Conservation (phyloP, 78 protist genomes). For the Mantamonas sphyraenae region DNA sequence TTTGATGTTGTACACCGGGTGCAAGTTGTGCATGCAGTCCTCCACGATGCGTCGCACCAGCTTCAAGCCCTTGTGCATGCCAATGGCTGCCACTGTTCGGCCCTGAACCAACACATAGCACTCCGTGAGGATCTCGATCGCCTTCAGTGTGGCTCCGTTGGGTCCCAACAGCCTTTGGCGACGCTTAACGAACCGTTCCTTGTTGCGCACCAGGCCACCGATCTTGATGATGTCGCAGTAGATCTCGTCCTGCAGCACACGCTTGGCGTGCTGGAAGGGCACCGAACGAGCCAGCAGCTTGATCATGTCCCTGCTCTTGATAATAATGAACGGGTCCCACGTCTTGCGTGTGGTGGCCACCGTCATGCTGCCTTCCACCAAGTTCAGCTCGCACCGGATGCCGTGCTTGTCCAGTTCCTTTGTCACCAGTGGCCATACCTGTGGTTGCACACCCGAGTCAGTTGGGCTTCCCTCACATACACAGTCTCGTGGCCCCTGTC, state of each 20-base stretch:
- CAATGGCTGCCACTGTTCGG: constrained; percentile 92
- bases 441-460: no score
- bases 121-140: constrained; percentile 84
- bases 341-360: constrained; percentile 90
- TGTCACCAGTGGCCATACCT: constrained; percentile 73
- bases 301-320: constrained; percentile 88
- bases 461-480: constrained; percentile 14
- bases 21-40: constrained; percentile 96
- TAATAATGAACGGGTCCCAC: constrained; percentile 94
- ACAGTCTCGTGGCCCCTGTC: no score
- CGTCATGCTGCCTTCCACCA: constrained; percentile 92
- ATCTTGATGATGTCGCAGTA: constrained; percentile 91
- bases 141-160: constrained; percentile 90
- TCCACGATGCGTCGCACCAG: constrained; percentile 75
- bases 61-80: constrained; percentile 73
- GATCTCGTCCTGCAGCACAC: constrained; percentile 54
- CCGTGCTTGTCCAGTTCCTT: constrained; percentile 47
- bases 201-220: constrained; percentile 40
- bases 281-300: constrained; percentile 85
- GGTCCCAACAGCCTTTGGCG: constrained; percentile 97
- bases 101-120: constrained; percentile 96
- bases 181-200: constrained; percentile 90
- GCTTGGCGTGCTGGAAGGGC: constrained; percentile 59
- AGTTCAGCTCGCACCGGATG: constrained; percentile 74
- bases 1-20: constrained; percentile 96